These are phyloP conservation scores for Penicillium sp. DNA, from an alignment of 2,329 filamentous ascomycete genomes.

Conservation along the genomic window DNA sequence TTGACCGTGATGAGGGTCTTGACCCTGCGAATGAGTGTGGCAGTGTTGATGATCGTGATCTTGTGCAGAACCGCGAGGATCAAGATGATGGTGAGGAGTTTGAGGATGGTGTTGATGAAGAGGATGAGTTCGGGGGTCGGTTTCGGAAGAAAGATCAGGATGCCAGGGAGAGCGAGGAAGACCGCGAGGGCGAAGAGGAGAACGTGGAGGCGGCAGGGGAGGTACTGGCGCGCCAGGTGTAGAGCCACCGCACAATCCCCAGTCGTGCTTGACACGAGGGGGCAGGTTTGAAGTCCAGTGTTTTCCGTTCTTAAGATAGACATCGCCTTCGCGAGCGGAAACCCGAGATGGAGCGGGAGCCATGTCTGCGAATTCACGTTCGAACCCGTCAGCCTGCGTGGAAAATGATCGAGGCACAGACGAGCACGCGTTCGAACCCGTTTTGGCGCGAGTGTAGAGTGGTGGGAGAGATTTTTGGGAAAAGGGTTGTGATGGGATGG, in stretches of 20 bases:
- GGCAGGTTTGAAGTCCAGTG: neutral
- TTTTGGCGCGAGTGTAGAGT: neutral
- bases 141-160: neutral
- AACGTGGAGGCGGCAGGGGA: neutral
- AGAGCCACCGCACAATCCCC: neutral
- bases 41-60: no score
- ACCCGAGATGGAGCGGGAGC: neutral
- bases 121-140: neutral
- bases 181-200: neutral
- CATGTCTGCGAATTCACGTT: neutral
- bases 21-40: no score
- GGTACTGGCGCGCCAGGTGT: no score
- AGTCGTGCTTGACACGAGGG: neutral
- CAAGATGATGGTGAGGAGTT: neutral
- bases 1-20: no score
- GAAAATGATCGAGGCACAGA: neutral
- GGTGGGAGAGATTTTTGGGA: no score
- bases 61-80: no score
- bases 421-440: neutral
- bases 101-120: neutral
- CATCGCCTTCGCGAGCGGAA: neutral
- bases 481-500: no score
- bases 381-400: no score
- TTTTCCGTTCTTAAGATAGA: neutral
- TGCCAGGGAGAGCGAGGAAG: neutral